Percentiles rank a stretch among this genome's conserved stretches.
phyloP scores from a whole-genome alignment of 2,329 filamentous ascomycete genomes.

The Epichloe sibirici region DNA sequence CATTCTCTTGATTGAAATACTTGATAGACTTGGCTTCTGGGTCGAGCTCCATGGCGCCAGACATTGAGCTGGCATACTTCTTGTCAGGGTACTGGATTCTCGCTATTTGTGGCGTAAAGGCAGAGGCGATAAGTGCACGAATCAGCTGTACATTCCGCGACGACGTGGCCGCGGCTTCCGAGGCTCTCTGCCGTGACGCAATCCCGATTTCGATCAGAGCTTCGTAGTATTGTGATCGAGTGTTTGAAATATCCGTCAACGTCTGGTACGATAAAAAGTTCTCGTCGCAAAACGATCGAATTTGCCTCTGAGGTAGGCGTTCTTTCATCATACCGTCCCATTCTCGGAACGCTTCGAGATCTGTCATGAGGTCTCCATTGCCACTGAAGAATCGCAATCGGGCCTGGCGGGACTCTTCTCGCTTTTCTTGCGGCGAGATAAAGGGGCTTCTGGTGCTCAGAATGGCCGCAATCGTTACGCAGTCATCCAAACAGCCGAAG shows the following conservation, averaged over 20 bases:
- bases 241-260: slow-evolving; percentile 78
- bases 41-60: slow-evolving; percentile 84
- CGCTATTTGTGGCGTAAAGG: slow-evolving; percentile 76
- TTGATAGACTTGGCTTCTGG: slow-evolving; percentile 86
- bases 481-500: slow-evolving; percentile 83
- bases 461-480: slow-evolving; percentile 79
- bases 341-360: slow-evolving; percentile 70
- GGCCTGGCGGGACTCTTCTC: slow-evolving; percentile 70
- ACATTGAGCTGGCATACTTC: slow-evolving; percentile 80
- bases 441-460: slow-evolving; percentile 86
- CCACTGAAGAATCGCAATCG: slow-evolving; percentile 60
- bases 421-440: slow-evolving; percentile 66
- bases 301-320: slow-evolving; percentile 45
- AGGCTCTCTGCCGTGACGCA: slow-evolving; percentile 32
- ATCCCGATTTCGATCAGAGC: slow-evolving; percentile 81
- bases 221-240: slow-evolving; percentile 72
- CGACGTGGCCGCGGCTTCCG: slow-evolving; percentile 19
- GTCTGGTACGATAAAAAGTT: slow-evolving; percentile 79
- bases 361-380: slow-evolving; percentile 81
- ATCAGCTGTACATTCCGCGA: slow-evolving; percentile 37
- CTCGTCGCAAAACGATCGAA: slow-evolving; percentile 68
- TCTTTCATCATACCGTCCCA: slow-evolving; percentile 60
- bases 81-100: slow-evolving; percentile 90
- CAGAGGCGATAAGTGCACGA: slow-evolving; percentile 58
- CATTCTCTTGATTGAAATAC: slow-evolving; percentile 78